Evolutionary conservation across 495 filamentous ascomycete genomes (phyloP), one percentile per base, ranked within the genome.

Genomic region (Haplographium delicatum): DNA sequence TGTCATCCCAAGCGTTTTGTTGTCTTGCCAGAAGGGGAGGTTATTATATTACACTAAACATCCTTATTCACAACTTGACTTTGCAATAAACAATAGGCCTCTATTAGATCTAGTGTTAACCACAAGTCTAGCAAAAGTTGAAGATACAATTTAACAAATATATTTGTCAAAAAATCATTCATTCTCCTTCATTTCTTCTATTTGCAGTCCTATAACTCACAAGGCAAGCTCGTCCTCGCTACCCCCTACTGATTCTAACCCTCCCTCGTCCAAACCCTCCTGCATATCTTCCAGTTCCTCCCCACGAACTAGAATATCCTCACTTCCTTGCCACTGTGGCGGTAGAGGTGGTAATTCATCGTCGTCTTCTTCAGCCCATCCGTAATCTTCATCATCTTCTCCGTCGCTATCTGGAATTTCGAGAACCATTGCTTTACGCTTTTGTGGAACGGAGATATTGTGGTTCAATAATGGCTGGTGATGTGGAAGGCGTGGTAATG

Each of bases 221-320:
- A 57, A 23, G 8, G 56, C 56, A 6, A 59, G 43, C 43, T 60
- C 57, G 41, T 60, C 57, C 33, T 60, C 57, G 19, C 57, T 60
- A 34, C 56, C 57, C 3, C 41, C 52, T 13, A 60, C 38, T 37
- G 4, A 43, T 58, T 60, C 33, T 66, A 55, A 1, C 59, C 52
- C 43, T 63, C 59, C 10, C 51, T 54, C 19, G 24, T 61, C 45
- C 70, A 62, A 6, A 63, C 63, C 15, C 40, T 50, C 65, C 42
- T 65, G 68, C 8, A 60, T 64, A 9, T 72, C 72, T 38, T 74
- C 68, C 9, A 69, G 70, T 5, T 71, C 70, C 1, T 59, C 67
- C 3, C 69, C 73, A 20, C 70, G 69, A n/a, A 70, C 68, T 8
- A 53, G 35, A 15, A 51, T 51, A 52, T 61, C 58, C 38, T 61